Percentiles rank a stretch among this genome's conserved stretches.
phyloP scores from a whole-genome alignment of 2,329 filamentous ascomycete genomes.

The Fusarium sp. region DNA sequence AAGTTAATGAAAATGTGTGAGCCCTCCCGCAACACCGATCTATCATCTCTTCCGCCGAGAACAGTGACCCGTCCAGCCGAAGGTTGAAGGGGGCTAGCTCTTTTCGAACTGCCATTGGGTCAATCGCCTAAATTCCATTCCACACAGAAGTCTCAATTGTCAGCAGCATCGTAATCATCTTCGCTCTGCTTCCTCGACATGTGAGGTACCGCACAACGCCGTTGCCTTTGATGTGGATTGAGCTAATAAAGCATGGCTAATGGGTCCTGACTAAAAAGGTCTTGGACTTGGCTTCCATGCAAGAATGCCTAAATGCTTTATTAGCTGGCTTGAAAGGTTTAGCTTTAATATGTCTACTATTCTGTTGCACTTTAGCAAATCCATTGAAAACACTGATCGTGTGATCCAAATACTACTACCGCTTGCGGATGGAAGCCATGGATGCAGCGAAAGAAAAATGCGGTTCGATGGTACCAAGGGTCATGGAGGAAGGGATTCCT shows the following conservation, averaged over 20 bases:
- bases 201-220: not conserved
- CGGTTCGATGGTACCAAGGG: not conserved
- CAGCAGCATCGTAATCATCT: constrained; percentile 28
- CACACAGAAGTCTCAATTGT: constrained; percentile 29
- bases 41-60: not conserved
- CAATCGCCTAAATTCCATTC: constrained; percentile 32
- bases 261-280: not conserved
- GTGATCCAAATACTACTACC: not conserved
- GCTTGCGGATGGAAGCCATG: not conserved
- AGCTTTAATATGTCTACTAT: not conserved
- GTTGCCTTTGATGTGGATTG: constrained; percentile 20
- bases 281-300: constrained; percentile 4
- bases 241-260: constrained; percentile 8
- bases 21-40: not conserved
- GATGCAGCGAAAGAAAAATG: not conserved
- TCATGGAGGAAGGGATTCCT: not conserved
- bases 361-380: not conserved
- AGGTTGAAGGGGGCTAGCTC: constrained; percentile 17
- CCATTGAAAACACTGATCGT: constrained; percentile 8
- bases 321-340: not conserved
- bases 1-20: not conserved
- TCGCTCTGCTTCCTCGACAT: constrained; percentile 30
- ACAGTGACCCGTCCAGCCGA: constrained; percentile 1
- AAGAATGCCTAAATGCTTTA: not conserved
- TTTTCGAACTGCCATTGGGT: constrained; percentile 30